Base-by-base conservation (phyloP, 768 basidiomycete genomes). In the Panellus pusillus region DNA sequence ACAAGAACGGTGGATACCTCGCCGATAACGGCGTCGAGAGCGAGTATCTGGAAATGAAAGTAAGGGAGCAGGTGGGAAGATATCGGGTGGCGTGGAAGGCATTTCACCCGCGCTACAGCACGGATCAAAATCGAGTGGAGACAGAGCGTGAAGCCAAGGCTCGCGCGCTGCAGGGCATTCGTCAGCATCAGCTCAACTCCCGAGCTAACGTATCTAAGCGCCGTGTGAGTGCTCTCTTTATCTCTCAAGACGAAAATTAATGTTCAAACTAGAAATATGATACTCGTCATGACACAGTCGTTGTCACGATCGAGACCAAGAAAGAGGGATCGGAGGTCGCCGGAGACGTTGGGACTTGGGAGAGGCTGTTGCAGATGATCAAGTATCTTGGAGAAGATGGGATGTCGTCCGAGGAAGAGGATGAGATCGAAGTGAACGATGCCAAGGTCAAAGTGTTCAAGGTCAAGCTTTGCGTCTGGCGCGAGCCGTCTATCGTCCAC, bases 401-500 rank as follows among this genome's bases (percentile, higher is more conserved):
- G 24, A 58, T 58, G 57, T 58, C 53, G 44, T 54, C 52, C 24
- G 57, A 58, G 45, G 57, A 58, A 44, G 52, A 54, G 50, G 50
- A 45, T 27, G 44, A 47, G 43, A 14, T 54, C 20, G 41, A 54
- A 39, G 52, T 50, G 45, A 44, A 54, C 11, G 41, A 47, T 35
- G 8, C 27, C 5, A 50, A 43, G 42, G 32, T 54, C 19, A 6
- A n/a, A 2, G 15, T 50, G 24, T 58, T 37, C 41, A 37, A 19
- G 40, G 52, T 58, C 48, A 58, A 51, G 29, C 13, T 58, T 38
- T 58, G 52, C 37, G 12, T 54, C 48, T 58, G 57, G 57, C 52
- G 53, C 20, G 57, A 54, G 57, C 57, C 52, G 18, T 18, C 41
- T 20, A 48, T 58, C 32, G 53, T 50, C 44, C 41, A 59, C 11